Base-by-base conservation (phyloP, 1,284 basidiomycete genomes). In the Jaminaea rosea region DNA sequence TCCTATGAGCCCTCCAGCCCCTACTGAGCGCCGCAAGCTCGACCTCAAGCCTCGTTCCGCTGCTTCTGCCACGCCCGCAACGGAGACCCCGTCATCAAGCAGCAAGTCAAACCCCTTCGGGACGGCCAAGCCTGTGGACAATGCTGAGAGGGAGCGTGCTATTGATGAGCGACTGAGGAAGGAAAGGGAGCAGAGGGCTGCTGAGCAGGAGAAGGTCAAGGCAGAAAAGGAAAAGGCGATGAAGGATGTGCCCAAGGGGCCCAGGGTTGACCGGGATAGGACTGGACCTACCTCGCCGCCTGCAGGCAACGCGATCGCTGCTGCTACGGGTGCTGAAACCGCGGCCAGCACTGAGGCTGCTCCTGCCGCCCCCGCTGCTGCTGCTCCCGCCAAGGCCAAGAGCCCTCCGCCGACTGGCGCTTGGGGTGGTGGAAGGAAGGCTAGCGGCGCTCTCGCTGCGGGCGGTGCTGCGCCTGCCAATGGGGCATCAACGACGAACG, bases 81-180 rank as follows among this genome's bases (percentile, higher is more conserved):
- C 85, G 62, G 21, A 46, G 7, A 34, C 13, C n/a, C 9, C 46
- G 13, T 8, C 5, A 21, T 55, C 70, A 26, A 29, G 69, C 26
- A 48, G 69, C 9, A 60, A 74, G 47, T 47, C 77, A 15, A 76
- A 81, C 69, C 90, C 92, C 1, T 97, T 97, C 72, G 93, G 93
- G 52, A 80, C 81, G 47, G 93, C 93, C 36, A 89, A 87, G 67
- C 90, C 92, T 11, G 85, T 96, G 28, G 89, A 96, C 74, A 83
- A 86, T 7, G 78, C 84, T 19, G 78, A 80, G 2, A 82, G 83
- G 50, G 90, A 96, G 70, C 81, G 81, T 48, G 86, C 83, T 69
- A 82, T 88, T 9, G 74, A 81, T 26, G 81, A 85, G 46, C 61
- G 60, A 52, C 57, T 73, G 27, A 49, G 53, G n/a, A 56, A 63